Evolutionary conservation across 345 rosid genomes (phyloP), one percentile per base, ranked within the genome.

Genomic region (Heritiera fomes): DNA sequence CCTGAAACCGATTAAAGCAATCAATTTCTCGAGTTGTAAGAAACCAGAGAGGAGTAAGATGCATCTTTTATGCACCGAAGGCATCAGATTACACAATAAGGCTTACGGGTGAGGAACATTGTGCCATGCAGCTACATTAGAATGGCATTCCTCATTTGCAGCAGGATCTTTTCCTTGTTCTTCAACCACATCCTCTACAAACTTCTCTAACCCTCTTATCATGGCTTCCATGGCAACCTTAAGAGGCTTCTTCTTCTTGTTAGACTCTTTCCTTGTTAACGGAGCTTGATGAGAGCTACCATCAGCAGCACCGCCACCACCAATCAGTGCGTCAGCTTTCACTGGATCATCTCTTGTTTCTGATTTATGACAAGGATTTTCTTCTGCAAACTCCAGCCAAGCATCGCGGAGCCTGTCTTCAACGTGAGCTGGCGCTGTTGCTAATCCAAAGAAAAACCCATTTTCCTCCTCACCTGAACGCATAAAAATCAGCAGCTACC

Each of bases 61-160:
- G 52, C 18, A 18, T 67, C 20, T 59, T 41, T 15, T 43, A 40
- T 66, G 34, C 62, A 62, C 72, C 34, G 30, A 78, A 68, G 66
- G 53, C 72, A 87, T 62, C 75, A 76, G 13, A 75, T 65, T 34
- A 80, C 66, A 64, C 56, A 84, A 9, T 60, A 63, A 80, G 38
- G 87, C 94, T 89, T 90, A 95, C 99, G 97, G 90, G 67, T 88
- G 86, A 74, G 97, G 93, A 84, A 85, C 92, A 79, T 93, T 95
- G 88, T 90, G 97, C 98, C 99, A 93, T 17, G 99, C 93, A 73
- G 99, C 93, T 34, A 95, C 98, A 79, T 92, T 95, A 80, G 90
- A 96, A 80, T 86, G 85, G 61, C 84, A 81, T 38, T 83, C 89
- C 76, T 86, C 89, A 47, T 80, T 62, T 8, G 80, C 41, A 18